These are phyloP conservation scores for Carex kokanica DNA, from an alignment of 176 grass and related monocot species.

Conservation along the genomic window DNA sequence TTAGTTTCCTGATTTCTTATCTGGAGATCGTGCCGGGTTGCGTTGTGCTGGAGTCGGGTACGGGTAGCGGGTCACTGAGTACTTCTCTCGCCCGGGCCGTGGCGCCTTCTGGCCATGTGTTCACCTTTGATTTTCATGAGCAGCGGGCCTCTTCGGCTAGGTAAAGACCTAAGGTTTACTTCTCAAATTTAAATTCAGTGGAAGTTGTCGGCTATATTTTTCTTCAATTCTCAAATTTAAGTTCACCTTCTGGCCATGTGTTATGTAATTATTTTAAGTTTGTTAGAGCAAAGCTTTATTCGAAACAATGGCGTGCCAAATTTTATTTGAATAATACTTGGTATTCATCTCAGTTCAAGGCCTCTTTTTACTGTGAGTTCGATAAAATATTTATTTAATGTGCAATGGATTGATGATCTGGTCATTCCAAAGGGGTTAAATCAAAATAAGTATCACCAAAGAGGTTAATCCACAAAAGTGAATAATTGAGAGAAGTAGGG, in stretches of 20 bases:
- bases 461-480: neutral
- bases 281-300: neutral
- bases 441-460: neutral
- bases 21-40: slow-evolving; percentile 75
- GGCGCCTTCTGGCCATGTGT: slow-evolving; percentile 57
- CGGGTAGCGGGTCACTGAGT: slow-evolving; percentile 70
- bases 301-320: neutral
- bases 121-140: slow-evolving; percentile 90
- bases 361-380: neutral
- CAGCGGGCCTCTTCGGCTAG: slow-evolving; percentile 72
- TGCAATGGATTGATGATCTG: neutral
- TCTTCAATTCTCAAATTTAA: neutral
- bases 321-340: no score
- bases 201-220: neutral
- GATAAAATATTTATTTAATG: neutral
- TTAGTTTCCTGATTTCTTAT: slow-evolving; percentile 78
- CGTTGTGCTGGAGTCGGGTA: slow-evolving; percentile 75
- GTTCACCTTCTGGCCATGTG: no score
- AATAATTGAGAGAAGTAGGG: no score
- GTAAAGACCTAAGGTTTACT: slow-evolving; percentile 33
- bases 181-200: neutral
- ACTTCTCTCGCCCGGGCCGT: slow-evolving; percentile 74
- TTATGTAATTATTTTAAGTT: neutral
- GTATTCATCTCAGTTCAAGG: neutral
- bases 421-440: neutral